Evolutionary conservation across 1,139 yeast genomes (phyloP).

Genomic region (Taphrina sp.): DNA sequence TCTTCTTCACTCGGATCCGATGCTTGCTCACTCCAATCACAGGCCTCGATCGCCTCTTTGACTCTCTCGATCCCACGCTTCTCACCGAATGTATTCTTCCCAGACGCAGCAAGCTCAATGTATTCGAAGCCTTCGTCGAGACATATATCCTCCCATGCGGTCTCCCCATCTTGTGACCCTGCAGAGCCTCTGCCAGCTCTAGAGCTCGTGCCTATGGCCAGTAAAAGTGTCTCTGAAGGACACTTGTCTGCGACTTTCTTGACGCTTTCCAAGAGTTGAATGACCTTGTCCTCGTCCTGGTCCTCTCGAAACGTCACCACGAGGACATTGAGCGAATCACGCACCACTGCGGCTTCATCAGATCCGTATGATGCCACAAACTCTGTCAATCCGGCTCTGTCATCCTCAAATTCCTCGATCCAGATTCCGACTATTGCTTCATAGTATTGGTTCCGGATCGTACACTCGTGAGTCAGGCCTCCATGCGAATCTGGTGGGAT

Average conservation of each 20-base stretch:
- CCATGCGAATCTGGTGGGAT: slow-evolving; percentile 29
- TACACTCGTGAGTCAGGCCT: slow-evolving; percentile 32
- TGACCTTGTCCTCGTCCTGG: background rate
- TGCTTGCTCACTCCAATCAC: slow-evolving; percentile 26
- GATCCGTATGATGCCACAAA: slow-evolving; percentile 25
- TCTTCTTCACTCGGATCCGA: slow-evolving; percentile 11
- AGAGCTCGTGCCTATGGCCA: slow-evolving; percentile 9
- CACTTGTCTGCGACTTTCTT: slow-evolving; percentile 24
- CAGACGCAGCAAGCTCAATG: slow-evolving; percentile 19
- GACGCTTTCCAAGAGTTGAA: slow-evolving; percentile 13
- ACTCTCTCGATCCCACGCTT: slow-evolving; percentile 28
- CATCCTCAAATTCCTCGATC: slow-evolving; percentile 33
- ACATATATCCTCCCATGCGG: slow-evolving; percentile 19
- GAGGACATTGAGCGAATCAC: slow-evolving; percentile 29
- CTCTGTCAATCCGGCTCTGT: background rate
- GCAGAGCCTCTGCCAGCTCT: background rate
- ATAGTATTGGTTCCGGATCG: slow-evolving; percentile 32
- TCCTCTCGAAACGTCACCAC: slow-evolving; percentile 19
- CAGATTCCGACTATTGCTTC: slow-evolving; percentile 31
- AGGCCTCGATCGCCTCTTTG: slow-evolving; percentile 29
- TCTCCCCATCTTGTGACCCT: background rate
- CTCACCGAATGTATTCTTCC: slow-evolving; percentile 27
- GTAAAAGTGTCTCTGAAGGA: slow-evolving; percentile 3
- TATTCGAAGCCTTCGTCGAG: slow-evolving; percentile 33
- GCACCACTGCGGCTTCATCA: slow-evolving; percentile 34